A percentile compares a stretch with the other conserved stretches of the same genome.
phyloP scores from a whole-genome alignment of 331 rosid species.

The Pyracantha coccinea region DNA sequence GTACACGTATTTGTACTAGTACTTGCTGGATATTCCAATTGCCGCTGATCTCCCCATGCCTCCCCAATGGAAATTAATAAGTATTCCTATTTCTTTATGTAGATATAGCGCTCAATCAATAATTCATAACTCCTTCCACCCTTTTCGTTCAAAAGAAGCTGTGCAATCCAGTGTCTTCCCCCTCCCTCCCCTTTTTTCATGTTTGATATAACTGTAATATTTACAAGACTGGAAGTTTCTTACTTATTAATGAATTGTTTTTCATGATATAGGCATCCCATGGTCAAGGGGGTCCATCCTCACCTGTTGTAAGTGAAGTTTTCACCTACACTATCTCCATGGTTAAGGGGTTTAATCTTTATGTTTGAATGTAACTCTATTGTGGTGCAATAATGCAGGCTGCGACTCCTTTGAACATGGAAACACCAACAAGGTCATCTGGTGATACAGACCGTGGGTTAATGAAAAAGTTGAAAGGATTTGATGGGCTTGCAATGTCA shows the following conservation, averaged over 20 bases:
- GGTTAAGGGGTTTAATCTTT: not conserved
- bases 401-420: slow-evolving; percentile 44
- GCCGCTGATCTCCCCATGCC: not conserved
- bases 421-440: slow-evolving; percentile 58
- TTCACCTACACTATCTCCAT: not conserved
- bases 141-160: not conserved
- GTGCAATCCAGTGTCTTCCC: not conserved
- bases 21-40: slow-evolving; percentile 1
- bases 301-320: slow-evolving; percentile 17
- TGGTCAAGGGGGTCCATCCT: slow-evolving; percentile 39
- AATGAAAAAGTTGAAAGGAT: slow-evolving; percentile 70
- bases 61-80: not conserved
- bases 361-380: slow-evolving; percentile 8
- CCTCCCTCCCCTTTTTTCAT: not conserved
- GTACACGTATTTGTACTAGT: not conserved
- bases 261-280: slow-evolving; percentile 45
- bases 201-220: not conserved
- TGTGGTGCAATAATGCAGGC: slow-evolving; percentile 35
- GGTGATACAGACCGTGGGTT: slow-evolving; percentile 71
- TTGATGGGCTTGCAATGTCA: slow-evolving; percentile 88
- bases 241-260: slow-evolving; percentile 15
- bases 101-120: not conserved
- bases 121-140: not conserved
- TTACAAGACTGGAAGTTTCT: slow-evolving; percentile 6
- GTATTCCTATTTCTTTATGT: not conserved